Evolutionary conservation across 371 early-diverging fungal genomes (phyloP).

Genomic region (Zychaea mexicana): DNA sequence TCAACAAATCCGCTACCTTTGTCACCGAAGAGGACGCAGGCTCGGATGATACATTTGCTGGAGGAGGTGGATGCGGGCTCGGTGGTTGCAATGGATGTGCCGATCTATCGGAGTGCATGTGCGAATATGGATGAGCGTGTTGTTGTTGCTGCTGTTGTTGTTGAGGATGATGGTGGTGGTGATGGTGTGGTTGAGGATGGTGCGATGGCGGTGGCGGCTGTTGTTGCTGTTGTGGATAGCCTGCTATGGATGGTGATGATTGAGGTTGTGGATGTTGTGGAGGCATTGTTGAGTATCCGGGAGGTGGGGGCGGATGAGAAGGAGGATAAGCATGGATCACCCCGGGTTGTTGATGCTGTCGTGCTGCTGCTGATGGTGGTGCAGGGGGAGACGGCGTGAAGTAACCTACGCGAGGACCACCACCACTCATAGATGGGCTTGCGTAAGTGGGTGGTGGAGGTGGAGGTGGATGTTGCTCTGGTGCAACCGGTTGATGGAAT

Average conservation of each 20-base stretch:
- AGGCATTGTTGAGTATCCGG: not conserved
- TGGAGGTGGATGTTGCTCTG: too few species aligned
- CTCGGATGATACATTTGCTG: slow-evolving; percentile 7
- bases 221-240: slow-evolving; percentile 5
- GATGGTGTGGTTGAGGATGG: not conserved
- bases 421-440: not conserved
- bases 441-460: slow-evolving; percentile 1
- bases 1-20: slow-evolving; percentile 50
- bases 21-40: slow-evolving; percentile 27
- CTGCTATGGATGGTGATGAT: not conserved
- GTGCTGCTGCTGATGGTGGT: not conserved
- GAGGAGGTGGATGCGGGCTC: not conserved
- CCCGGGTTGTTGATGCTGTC: not conserved
- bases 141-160: too few species aligned
- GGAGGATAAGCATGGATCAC: slow-evolving; percentile 2
- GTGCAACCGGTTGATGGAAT: slow-evolving; percentile 28
- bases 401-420: slow-evolving; percentile 19
- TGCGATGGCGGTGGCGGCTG: not conserved
- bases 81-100: slow-evolving; percentile 14
- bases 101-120: slow-evolving; percentile 12
- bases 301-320: not conserved
- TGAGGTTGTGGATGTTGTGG: not conserved
- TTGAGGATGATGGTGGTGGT: too few species aligned
- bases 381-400: slow-evolving; percentile 20
- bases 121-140: slow-evolving; percentile 11